Evolutionary conservation across 73 alveolate species (phyloP).

Genomic region (Paramecium primaurelia): DNA sequence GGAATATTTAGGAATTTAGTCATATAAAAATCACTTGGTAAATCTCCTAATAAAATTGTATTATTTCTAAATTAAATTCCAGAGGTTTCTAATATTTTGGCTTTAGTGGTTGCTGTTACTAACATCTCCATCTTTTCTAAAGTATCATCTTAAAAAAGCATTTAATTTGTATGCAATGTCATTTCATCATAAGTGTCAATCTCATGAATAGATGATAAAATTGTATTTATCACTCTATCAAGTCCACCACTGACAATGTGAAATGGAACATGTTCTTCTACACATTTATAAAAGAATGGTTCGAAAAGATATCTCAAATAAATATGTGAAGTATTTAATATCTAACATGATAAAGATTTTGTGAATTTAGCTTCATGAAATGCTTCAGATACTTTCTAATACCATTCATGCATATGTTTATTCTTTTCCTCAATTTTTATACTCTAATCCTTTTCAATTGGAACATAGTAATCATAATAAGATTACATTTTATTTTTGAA

Average conservation of each 20-base stretch:
- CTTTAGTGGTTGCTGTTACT: constrained; percentile 27
- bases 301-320: constrained; percentile 1
- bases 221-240: neutral
- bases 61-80: neutral
- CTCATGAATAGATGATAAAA: neutral
- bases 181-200: neutral
- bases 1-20: neutral
- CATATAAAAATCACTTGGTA: constrained; percentile 43
- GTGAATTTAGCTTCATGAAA: constrained; percentile 10
- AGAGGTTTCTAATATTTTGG: neutral
- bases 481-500: constrained; percentile 3
- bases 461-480: constrained; percentile 19
- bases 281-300: neutral
- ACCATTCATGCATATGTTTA: constrained; percentile 41
- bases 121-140: constrained; percentile 9
- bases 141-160: neutral
- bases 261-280: neutral
- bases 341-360: neutral
- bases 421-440: constrained; percentile 34
- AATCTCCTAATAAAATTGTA: constrained; percentile 30
- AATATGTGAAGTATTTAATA: neutral
- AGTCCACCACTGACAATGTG: constrained; percentile 28
- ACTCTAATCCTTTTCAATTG: constrained; percentile 21
- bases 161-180: constrained; percentile 11
- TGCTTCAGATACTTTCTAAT: constrained; percentile 28